Evolutionary conservation across 208 protist genomes (phyloP).

Genomic region (Trypanosoma melophagium): DNA sequence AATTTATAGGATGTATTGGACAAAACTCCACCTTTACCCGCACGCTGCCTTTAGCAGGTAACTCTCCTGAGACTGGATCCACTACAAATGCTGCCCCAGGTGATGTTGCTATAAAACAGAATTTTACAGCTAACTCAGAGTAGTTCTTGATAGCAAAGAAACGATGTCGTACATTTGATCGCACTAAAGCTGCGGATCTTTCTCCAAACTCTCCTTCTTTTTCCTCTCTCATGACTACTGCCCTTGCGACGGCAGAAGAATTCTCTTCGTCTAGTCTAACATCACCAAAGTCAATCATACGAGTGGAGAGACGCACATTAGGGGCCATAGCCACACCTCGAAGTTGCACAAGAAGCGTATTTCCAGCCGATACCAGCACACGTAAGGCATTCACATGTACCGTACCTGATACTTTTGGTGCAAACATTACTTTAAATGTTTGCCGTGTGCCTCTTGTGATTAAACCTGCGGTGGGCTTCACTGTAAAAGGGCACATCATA

Average conservation of each 20-base stretch:
- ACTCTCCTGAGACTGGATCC: conserved; percentile 39
- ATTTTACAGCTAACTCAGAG: conserved; percentile 35
- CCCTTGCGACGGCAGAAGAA: too few relatives aligned
- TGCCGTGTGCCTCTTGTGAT: conserved; percentile 54
- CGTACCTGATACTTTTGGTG: conserved; percentile 36
- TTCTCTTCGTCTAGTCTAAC: conserved; percentile 48
- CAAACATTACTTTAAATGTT: conserved; percentile 52
- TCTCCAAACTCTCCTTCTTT: conserved; percentile 24
- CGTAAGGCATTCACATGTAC: conserved; percentile 44
- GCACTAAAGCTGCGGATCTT: conserved; percentile 21
- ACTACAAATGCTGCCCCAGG: conserved; percentile 74
- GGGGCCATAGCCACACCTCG: conserved; percentile 50
- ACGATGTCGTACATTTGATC: neutral
- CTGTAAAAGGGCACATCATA: conserved; percentile 42
- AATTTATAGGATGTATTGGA: conserved; percentile 78
- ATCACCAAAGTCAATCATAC: conserved; percentile 79
- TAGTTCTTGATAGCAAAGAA: conserved; percentile 50
- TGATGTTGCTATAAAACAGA: conserved; percentile 39
- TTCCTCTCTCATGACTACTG: too few relatives aligned
- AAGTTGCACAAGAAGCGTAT: conserved; percentile 53
- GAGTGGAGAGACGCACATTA: conserved; percentile 47
- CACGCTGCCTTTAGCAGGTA: conserved; percentile 47
- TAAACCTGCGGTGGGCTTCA: conserved; percentile 35
- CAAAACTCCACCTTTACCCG: conserved; percentile 69
- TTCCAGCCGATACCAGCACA: conserved; percentile 58